A percentile compares a stretch with the other conserved stretches of the same genome.
Conservation (phyloP, 208 protist species). For the Leptomonas pyrrhocoris region DNA sequence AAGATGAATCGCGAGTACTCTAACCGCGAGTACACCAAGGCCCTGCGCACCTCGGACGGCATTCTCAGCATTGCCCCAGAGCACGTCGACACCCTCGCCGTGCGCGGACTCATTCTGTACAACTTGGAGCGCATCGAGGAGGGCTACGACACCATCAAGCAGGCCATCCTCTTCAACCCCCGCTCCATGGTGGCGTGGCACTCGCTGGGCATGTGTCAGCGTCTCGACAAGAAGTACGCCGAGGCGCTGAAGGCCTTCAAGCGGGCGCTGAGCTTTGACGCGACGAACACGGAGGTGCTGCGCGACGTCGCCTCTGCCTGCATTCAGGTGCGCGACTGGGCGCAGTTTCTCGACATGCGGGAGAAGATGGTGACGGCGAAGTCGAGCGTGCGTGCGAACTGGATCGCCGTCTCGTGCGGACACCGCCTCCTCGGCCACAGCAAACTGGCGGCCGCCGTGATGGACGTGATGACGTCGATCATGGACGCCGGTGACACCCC, state of each 20-base stretch:
- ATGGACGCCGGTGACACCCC: conserved; percentile 76
- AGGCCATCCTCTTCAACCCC: conserved; percentile 54
- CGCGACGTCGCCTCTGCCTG: conserved; percentile 90
- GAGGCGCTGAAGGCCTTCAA: conserved; percentile 95
- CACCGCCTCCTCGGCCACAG: conserved; percentile 76
- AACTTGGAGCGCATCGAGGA: conserved; percentile 76
- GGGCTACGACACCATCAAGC: conserved; percentile 62
- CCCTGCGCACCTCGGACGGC: conserved; percentile 67
- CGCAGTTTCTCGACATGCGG: conserved; percentile 87
- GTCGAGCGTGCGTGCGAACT: conserved; percentile 85
- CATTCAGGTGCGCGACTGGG: conserved; percentile 93
- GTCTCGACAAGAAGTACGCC: conserved; percentile 88
- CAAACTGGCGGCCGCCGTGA: conserved; percentile 71
- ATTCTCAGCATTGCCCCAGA: conserved; percentile 72
- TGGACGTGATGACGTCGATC: conserved; percentile 81
- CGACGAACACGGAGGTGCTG: conserved; percentile 88
- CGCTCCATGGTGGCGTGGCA: conserved; percentile 94
- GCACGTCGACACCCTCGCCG: conserved; percentile 83
- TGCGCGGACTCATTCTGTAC: conserved; percentile 81
- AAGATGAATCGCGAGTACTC: conserved; percentile 83
- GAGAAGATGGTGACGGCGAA: conserved; percentile 90
- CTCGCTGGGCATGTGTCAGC: conserved; percentile 92
- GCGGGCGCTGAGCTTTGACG: conserved; percentile 67
- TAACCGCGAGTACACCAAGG: conserved; percentile 79
- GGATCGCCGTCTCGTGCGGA: conserved; percentile 83